Base-by-base conservation (phyloP, 495 filamentous ascomycete genomes). In the Penicillium nucicola region DNA sequence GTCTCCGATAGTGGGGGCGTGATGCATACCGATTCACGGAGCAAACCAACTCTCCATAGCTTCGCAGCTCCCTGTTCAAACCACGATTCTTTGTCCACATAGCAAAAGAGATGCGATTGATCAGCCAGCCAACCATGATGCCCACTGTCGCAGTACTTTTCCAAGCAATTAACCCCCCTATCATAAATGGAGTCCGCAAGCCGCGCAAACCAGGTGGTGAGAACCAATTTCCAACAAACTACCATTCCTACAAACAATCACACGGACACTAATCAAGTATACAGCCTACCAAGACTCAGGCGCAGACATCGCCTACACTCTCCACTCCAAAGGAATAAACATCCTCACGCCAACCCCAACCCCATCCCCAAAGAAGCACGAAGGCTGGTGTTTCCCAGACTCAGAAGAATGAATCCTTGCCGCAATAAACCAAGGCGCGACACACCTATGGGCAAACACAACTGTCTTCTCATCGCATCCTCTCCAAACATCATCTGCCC, bases 361-460 rank as follows among this genome's bases (percentile, higher is more conserved):
- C 6, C 60, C 68, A 14, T 15, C 48, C 6, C 45, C 45, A 3
- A 45, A 42, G 10, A 20, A 50, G 4, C 11, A 69, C 49, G 34
- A 60, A 34, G 64, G 62, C 10, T 68, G 68, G 66, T 56, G 53
- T 14, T 74, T 74, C 52, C 61, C 70, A 13, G 70, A 74, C 46
- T 65, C 65, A 11, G 65, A 67, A 41, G 63, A 60, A 12, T 66
- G 66, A 8, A 74, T 74, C 23, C 31, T 50, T 17, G 57, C 55
- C 3, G 70, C 70, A 3, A 42, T 74, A 0, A 23, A 61, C 10
- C 30, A 55, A 28, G 70, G 70, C 5, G 66, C 63, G 1, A 74
- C 68, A 6, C 67, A 70, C 48, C 45, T 71, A 4, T 74, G 70
- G 70, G 70, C 68, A 4, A 74, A 71, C 42, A 71, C 70, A 1